These are phyloP conservation scores for Usnea hakonensis DNA, from an alignment of 495 filamentous ascomycete species.

Conservation along the genomic window DNA sequence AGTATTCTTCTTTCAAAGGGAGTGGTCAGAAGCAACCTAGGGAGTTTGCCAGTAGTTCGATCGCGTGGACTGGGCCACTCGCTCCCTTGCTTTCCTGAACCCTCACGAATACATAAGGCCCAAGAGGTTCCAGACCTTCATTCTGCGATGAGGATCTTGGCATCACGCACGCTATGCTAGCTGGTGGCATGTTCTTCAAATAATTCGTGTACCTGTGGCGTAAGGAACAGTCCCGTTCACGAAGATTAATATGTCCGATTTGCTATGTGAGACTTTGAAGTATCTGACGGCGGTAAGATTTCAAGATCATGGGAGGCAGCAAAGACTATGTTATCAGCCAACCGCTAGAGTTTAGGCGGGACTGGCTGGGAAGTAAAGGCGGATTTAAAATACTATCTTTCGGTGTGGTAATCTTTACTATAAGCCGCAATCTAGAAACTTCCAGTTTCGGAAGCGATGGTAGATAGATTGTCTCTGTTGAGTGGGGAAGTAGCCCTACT, in stretches of 20 bases:
- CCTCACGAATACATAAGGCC: not conserved
- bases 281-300: not conserved
- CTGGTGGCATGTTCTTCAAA: not conserved
- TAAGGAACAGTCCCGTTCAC: not conserved
- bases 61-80: not conserved
- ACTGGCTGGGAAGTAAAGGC: not conserved
- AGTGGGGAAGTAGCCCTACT: not conserved
- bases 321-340: not conserved
- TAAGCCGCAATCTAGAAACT: not conserved
- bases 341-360: not conserved
- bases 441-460: not conserved
- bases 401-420: not conserved
- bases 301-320: not conserved
- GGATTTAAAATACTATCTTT: not conserved
- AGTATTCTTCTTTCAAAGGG: not conserved
- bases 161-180: not conserved
- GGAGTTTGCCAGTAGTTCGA: slow-evolving; percentile 2
- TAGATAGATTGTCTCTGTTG: not conserved
- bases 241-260: not conserved
- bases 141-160: not conserved
- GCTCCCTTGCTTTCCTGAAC: slow-evolving; percentile 3
- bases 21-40: not conserved
- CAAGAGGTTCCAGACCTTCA: not conserved
- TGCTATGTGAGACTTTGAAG: not conserved
- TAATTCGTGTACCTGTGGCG: not conserved